These are phyloP conservation scores for Saturnispora diversa DNA, from an alignment of 805 yeast genomes.

Conservation along the genomic window DNA sequence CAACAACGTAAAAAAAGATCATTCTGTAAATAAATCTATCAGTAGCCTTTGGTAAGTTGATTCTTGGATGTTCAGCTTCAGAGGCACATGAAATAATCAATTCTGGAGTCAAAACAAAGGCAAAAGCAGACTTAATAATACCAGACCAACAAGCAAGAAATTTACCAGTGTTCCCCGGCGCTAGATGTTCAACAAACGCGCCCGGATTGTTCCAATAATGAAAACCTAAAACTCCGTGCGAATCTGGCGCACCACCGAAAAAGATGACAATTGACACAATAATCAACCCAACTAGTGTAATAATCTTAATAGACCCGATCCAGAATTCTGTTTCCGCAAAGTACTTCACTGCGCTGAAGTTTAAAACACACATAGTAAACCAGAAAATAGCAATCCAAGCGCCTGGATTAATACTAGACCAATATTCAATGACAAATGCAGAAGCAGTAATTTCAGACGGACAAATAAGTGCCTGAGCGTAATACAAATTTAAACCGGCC, in stretches of 20 bases:
- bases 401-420: constrained; percentile 47
- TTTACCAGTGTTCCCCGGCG: constrained; percentile 48
- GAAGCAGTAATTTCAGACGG: constrained; percentile 54
- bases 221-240: constrained; percentile 52
- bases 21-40: constrained; percentile 53
- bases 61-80: constrained; percentile 53
- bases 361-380: constrained; percentile 37
- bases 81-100: constrained; percentile 46
- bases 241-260: constrained; percentile 54
- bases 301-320: constrained; percentile 58
- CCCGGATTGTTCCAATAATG: constrained; percentile 51
- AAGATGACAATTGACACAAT: constrained; percentile 47
- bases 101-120: constrained; percentile 59
- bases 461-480: constrained; percentile 29
- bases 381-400: constrained; percentile 51
- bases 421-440: constrained; percentile 49
- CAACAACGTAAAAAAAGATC: constrained; percentile 49
- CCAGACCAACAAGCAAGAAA: constrained; percentile 59
- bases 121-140: constrained; percentile 56
- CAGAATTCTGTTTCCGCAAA: constrained; percentile 52
- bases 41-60: constrained; percentile 55
- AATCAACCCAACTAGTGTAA: constrained; percentile 54
- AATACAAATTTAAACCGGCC: constrained; percentile 32
- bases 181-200: constrained; percentile 42
- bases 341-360: constrained; percentile 36